Conservation (phyloP, 1,284 basidiomycete species). For the Melampsora larici-populina region DNA sequence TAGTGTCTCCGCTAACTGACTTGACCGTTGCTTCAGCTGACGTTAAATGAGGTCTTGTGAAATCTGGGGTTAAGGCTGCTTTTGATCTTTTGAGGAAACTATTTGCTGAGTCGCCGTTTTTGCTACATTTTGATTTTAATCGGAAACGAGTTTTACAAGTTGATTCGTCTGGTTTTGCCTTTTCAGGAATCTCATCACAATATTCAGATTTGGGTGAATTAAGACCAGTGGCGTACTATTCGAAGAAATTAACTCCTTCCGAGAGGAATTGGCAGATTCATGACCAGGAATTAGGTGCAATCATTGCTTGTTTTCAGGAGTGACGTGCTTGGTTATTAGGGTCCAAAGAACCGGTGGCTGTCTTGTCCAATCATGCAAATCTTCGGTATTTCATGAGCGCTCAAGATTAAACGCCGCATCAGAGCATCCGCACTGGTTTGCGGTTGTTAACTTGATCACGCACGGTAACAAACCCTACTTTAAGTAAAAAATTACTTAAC, state of each 20-base stretch:
- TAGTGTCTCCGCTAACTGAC: constrained; percentile 9
- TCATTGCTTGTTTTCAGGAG: too few species aligned
- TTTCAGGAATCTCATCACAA: too few species aligned
- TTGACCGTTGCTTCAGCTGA: neutral
- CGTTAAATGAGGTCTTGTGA: neutral
- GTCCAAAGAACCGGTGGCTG: neutral
- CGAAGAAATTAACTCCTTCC: too few species aligned
- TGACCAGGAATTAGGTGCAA: neutral
- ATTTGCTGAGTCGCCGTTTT: neutral
- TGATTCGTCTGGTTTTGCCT: constrained; percentile 43
- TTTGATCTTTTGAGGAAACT: neutral
- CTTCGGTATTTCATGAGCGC: too few species aligned
- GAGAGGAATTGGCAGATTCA: constrained; percentile 16
- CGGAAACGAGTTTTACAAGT: constrained; percentile 55
- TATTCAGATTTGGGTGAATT: too few species aligned
- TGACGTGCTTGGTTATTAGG: neutral
- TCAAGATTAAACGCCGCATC: too few species aligned
- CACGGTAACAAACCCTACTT: too few species aligned
- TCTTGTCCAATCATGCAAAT: neutral
- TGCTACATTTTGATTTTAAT: constrained; percentile 30
- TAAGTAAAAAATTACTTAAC: too few species aligned
- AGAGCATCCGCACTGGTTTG: too few species aligned
- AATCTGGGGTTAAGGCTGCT: constrained; percentile 31
- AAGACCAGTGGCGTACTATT: too few species aligned
- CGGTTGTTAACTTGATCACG: too few species aligned